Evolutionary conservation across 139 green algal genomes (phyloP), one percentile per base, ranked within the genome.

Genomic region (Micractinium sp.): DNA sequence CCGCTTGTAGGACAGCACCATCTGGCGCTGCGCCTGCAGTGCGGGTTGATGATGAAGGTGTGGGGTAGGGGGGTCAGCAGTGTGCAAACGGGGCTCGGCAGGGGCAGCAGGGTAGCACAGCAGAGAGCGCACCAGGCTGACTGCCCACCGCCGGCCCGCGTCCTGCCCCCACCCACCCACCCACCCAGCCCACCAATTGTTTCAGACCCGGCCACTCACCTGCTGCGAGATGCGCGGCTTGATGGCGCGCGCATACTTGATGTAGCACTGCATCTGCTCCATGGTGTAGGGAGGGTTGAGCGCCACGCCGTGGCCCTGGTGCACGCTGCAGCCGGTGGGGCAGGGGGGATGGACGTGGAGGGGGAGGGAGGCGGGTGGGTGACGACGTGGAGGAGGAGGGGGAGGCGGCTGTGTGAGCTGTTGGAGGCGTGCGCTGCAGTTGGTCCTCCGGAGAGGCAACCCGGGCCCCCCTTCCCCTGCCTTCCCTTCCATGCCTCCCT

Each of bases 221-320:
- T 92, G 78, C 47, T 86, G 18, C 1, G 92, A 95, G 27, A 98
- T 36, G 87, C 91, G 77, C 31, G 97, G 97, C 89, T 96, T 97
- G 89, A 99, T 96, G 63, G 94, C 92, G 25, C 98, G 94, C 33
- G 96, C 97, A 82, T 97, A 99, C 78, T 95, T 95, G 88, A 99
- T 98, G 95, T 99, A 99, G 61, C 95, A 92, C 95, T 99, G 97
- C 91, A 99, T 93, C 89, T 97, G 89, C 39, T 95, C 91, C 85
- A 94, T 98, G 61, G 92, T 95, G 94, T 98, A 99, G 12, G 94
- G 94, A 76, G 90, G 87, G 89, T 87, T 89, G 67, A 93, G 73
- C 18, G 87, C 90, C 73, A 89, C 90, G 35, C 90, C 90, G 31
- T 78, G 33, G 3, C 80, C 80, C 47, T 87, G 78, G 66, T 87